Conservation (phyloP, 176 grass and related monocot genomes). For the Triticum urartu region DNA sequence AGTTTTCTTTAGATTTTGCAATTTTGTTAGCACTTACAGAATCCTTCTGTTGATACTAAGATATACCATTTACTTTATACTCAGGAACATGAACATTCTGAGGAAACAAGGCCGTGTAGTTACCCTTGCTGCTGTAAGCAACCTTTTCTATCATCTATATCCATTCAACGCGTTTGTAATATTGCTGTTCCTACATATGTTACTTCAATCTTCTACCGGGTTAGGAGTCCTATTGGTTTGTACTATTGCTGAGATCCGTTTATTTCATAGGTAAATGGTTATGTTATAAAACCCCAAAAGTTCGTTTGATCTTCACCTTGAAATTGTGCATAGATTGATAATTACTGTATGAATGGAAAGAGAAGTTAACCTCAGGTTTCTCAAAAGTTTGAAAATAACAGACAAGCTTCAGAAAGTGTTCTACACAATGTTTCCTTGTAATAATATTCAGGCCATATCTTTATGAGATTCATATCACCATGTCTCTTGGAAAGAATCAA, state of each 20-base stretch:
- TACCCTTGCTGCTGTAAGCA: constrained; percentile 86
- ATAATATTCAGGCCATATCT: background rate
- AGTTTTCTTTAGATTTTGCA: background rate
- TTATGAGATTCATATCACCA: background rate
- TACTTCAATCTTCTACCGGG: constrained; percentile 1
- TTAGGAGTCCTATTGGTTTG: background rate
- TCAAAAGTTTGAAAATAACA: constrained; percentile 18
- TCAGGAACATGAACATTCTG: constrained; percentile 89
- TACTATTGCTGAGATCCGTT: constrained; percentile 9
- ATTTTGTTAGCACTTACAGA: background rate
- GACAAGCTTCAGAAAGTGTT: background rate
- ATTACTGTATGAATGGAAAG: background rate
- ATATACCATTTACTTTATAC: constrained; percentile 32
- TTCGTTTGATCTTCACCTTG: background rate
- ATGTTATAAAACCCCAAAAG: constrained; percentile 15
- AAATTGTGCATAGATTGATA: constrained; percentile 16
- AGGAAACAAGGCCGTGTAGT: constrained; percentile 54
- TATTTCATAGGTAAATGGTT: background rate
- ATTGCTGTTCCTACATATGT: constrained; percentile 11
- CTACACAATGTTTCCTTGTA: constrained; percentile 20
- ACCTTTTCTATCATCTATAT: constrained; percentile 33
- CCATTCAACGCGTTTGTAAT: constrained; percentile 26
- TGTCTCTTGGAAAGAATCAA: constrained; percentile 2
- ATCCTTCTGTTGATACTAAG: constrained; percentile 10
- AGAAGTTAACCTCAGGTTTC: background rate